Evolutionary conservation across 1,284 basidiomycete genomes (phyloP), one percentile per base, ranked within the genome.

Genomic region (Malassezia brasiliensis): DNA sequence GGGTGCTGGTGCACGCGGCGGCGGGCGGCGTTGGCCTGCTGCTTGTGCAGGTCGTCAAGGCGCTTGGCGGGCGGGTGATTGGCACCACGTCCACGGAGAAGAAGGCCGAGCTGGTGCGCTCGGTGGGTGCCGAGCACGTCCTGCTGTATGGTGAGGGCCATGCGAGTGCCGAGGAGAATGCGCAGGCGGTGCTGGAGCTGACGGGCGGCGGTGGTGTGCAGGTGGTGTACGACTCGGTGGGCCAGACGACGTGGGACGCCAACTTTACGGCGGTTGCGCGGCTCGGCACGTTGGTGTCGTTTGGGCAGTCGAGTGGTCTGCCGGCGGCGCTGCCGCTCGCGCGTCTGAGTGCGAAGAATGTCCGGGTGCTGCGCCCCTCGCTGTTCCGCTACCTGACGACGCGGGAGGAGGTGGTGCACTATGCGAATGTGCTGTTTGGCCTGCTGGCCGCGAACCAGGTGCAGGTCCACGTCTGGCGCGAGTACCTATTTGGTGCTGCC

Each of bases 151-250:
- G 81, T 40, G 66, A 74, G 36, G 47, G 49, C 20, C 44, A 42
- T 8, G 25, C 37, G 20, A 45, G 15, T 28, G 15, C 42, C 19
- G 45, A 28, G 1, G 51, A 52, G 35, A 52, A 64, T 9, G 49
- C 49, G 2, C 56, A 46, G 10, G 47, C 62, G 38, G 63, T 69
- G 39, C 31, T 50, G n/a, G 77, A 79, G 84, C 78, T 93, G 52
- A 91, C 90, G 0, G 81, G 82, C 49, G 87, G 86, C 2, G 80
- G 85, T 65, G 91, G 91, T 9, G 66, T 68, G 20, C 86, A 90
- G 65, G 90, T 82, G 10, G 81, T 91, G 35, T 94, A 86, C 69
- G 91, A 98, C 74, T 90, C 91, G 40, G 89, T 98, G 22, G 93
- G 93, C 9, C 90, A 62, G 53, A 61, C 65, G 34, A 72, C 70